Percentiles rank a stretch among this genome's conserved stretches.
phyloP scores from a whole-genome alignment of 768 basidiomycete species.

The Sistotremastrum suecicum region DNA sequence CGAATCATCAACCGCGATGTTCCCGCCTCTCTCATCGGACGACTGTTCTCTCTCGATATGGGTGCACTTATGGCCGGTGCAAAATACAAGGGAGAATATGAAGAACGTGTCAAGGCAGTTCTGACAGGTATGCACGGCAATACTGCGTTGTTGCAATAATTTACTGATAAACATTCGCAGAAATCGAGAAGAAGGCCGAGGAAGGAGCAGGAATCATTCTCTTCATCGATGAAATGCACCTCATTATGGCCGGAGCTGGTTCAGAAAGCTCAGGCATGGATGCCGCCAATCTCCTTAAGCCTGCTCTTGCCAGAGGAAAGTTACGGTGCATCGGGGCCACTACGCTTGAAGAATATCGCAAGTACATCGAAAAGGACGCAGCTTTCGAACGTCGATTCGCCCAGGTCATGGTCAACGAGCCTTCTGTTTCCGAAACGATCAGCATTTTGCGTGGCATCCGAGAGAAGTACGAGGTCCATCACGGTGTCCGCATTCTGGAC shows the following conservation, averaged over 20 bases:
- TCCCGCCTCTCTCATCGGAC: constrained; percentile 54
- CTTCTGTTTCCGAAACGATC: constrained; percentile 78
- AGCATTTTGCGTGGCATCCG: constrained; percentile 87
- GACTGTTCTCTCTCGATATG: constrained; percentile 83
- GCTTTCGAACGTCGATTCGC: constrained; percentile 87
- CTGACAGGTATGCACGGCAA: constrained; percentile 28
- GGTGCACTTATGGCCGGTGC: constrained; percentile 91
- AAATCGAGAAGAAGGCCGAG: constrained; percentile 79
- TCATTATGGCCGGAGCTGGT: constrained; percentile 85
- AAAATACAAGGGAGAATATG: constrained; percentile 92
- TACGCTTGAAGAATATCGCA: constrained; percentile 81
- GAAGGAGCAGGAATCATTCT: constrained; percentile 74
- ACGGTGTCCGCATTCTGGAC: constrained; percentile 82
- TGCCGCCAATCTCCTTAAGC: constrained; percentile 85
- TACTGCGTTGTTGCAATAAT: neutral
- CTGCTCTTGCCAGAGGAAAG: constrained; percentile 69
- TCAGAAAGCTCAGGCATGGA: constrained; percentile 85
- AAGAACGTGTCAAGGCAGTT: constrained; percentile 88
- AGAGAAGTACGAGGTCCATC: constrained; percentile 88
- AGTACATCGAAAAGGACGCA: constrained; percentile 87
- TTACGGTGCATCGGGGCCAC: constrained; percentile 75
- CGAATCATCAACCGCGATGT: constrained; percentile 92
- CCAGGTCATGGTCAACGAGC: constrained; percentile 88
- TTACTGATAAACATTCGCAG: constrained; percentile 17
- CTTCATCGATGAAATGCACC: constrained; percentile 90